These are phyloP conservation scores for Calonectria leucothoes DNA, from an alignment of 2,329 filamentous ascomycete species.

Conservation along the genomic window DNA sequence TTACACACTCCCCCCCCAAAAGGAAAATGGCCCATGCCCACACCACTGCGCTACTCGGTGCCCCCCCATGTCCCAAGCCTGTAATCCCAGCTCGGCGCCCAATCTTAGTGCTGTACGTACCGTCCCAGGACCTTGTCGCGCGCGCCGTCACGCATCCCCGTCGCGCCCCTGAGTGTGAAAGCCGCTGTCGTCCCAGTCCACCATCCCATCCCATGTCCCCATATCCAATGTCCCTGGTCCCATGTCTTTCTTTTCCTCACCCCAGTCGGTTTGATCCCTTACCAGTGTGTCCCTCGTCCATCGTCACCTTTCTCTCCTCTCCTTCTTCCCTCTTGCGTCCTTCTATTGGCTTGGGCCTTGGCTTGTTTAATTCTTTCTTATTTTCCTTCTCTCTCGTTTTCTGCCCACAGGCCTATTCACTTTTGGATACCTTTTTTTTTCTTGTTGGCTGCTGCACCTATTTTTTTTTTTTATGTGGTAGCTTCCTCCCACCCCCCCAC, in stretches of 20 bases:
- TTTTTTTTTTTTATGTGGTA: background rate
- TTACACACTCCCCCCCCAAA: slow-evolving; percentile 15
- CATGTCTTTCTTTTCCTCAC: slow-evolving; percentile 15
- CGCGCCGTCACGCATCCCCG: slow-evolving; percentile 22
- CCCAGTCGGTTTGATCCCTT: slow-evolving; percentile 32
- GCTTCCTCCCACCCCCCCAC: slow-evolving; percentile 6
- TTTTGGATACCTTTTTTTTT: slow-evolving; percentile 3
- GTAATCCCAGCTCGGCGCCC: slow-evolving; percentile 29
- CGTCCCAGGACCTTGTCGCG: slow-evolving; percentile 20
- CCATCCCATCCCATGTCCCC: slow-evolving; percentile 21
- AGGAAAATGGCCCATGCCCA: slow-evolving; percentile 25
- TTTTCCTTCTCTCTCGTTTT: slow-evolving; percentile 30
- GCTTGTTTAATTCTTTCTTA: slow-evolving; percentile 24
- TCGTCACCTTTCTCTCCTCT: slow-evolving; percentile 34
- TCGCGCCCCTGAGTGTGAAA: slow-evolving; percentile 28
- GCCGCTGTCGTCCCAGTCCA: slow-evolving; percentile 7
- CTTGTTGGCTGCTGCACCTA: background rate
- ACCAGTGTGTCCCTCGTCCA: slow-evolving; percentile 27
- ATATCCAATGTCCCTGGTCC: slow-evolving; percentile 22
- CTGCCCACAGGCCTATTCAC: slow-evolving; percentile 5
- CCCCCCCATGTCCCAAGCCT: slow-evolving; percentile 21
- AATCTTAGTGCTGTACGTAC: slow-evolving; percentile 32
- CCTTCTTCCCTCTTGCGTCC: slow-evolving; percentile 27
- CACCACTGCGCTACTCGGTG: slow-evolving; percentile 11
- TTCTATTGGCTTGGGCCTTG: slow-evolving; percentile 24